Percentiles rank a stretch among this genome's conserved stretches.
phyloP scores from a whole-genome alignment of 352 stramenopile species.

The Discostella stelligera region DNA sequence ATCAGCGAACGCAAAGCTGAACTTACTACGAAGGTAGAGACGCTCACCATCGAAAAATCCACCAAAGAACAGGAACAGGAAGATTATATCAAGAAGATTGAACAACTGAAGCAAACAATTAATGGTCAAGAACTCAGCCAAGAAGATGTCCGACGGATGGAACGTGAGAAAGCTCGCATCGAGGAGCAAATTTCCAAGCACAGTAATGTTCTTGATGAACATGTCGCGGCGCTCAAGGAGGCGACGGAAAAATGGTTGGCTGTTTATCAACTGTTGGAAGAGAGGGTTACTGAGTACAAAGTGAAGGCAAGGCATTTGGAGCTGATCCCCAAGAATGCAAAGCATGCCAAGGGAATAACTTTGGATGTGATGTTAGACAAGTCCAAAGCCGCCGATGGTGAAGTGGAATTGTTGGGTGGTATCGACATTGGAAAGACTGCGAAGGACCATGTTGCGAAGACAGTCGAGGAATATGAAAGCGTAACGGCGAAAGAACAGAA shows the following conservation, averaged over 20 bases:
- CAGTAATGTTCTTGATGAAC: conserved; percentile 43
- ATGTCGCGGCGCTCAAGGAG: conserved; percentile 56
- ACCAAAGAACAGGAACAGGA: conserved; percentile 51
- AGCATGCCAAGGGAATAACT: conserved; percentile 80
- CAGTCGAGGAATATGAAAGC: conserved; percentile 42
- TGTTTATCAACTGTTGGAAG: conserved; percentile 81
- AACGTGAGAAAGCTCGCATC: conserved; percentile 70
- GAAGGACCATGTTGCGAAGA: conserved; percentile 39
- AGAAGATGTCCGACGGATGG: conserved; percentile 81
- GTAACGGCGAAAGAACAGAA: conserved; percentile 35
- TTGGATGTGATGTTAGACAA: conserved; percentile 59
- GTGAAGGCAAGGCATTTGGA: conserved; percentile 84
- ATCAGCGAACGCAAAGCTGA: conserved; percentile 84
- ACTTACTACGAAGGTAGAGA: conserved; percentile 84
- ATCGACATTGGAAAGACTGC: conserved; percentile 57
- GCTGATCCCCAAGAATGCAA: conserved; percentile 85
- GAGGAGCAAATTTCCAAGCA: conserved; percentile 67
- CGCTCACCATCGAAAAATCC: conserved; percentile 55
- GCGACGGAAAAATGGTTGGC: conserved; percentile 81
- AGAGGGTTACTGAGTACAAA: conserved; percentile 86
- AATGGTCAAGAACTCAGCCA: conserved; percentile 76
- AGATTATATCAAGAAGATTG: conserved; percentile 65
- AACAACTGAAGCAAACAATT: conserved; percentile 74
- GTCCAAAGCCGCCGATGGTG: conserved; percentile 28
- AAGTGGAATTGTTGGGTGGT: conserved; percentile 45